These are phyloP conservation scores for Cucumis cinereus DNA, from an alignment of 306 rosid genomes.

Conservation along the genomic window DNA sequence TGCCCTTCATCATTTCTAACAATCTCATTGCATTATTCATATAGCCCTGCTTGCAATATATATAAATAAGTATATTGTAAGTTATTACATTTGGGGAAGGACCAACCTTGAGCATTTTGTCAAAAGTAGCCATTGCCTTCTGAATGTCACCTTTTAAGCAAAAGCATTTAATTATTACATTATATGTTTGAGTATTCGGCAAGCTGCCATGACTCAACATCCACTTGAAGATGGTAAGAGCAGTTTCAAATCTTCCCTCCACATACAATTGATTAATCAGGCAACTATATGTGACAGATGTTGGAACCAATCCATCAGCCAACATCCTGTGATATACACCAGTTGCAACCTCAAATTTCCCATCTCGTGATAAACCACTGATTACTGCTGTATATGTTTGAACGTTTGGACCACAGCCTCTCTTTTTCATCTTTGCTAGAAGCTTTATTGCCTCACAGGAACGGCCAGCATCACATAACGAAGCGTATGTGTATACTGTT, in stretches of 20 bases:
- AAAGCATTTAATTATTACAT: slow-evolving; percentile 26
- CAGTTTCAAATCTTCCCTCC: slow-evolving; percentile 20
- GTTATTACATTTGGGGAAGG: slow-evolving; percentile 25
- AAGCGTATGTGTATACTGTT: slow-evolving; percentile 23
- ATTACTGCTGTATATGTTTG: slow-evolving; percentile 29
- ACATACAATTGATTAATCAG: slow-evolving; percentile 23
- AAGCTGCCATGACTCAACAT: slow-evolving; percentile 24
- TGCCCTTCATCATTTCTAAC: slow-evolving; percentile 27
- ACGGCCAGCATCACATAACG: slow-evolving; percentile 23
- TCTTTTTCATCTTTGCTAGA: slow-evolving; percentile 17
- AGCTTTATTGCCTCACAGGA: slow-evolving; percentile 23
- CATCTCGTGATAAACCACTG: slow-evolving; percentile 19
- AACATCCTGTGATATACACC: slow-evolving; percentile 31
- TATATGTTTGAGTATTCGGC: slow-evolving; percentile 20
- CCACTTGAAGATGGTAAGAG: slow-evolving; percentile 19
- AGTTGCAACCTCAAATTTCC: slow-evolving; percentile 23
- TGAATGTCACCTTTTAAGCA: slow-evolving; percentile 16
- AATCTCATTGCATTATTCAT: slow-evolving; percentile 27
- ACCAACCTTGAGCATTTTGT: slow-evolving; percentile 28
- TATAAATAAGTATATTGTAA: slow-evolving; percentile 24
- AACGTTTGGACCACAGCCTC: slow-evolving; percentile 23
- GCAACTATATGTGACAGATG: slow-evolving; percentile 20
- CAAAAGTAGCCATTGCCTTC: slow-evolving; percentile 25
- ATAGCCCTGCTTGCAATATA: slow-evolving; percentile 15
- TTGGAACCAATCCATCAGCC: slow-evolving; percentile 26